Conservation (phyloP, 306 rosid genomes). For the Cyamopsis tetragonoloba region DNA sequence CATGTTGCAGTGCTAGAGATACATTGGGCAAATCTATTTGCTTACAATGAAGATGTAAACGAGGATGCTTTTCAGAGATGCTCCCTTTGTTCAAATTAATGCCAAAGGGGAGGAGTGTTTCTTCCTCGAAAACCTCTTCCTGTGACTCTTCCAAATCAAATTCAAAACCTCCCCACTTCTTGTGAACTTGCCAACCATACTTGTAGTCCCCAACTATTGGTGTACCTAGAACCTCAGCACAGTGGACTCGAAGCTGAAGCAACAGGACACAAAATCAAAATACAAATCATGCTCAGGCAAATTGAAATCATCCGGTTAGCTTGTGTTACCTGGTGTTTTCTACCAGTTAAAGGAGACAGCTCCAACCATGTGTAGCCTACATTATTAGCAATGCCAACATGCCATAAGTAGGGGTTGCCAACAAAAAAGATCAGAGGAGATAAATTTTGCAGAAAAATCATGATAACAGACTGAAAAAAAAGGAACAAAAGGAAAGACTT, state of each 20-base stretch:
- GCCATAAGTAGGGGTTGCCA: conserved; percentile 21
- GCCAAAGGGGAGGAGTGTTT: conserved; percentile 70
- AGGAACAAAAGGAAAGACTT: not conserved
- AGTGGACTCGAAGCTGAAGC: conserved; percentile 87
- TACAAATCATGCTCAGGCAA: not conserved
- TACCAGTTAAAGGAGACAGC: conserved; percentile 81
- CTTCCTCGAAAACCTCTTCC: conserved; percentile 39
- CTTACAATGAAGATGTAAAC: conserved; percentile 87
- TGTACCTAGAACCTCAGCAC: conserved; percentile 89
- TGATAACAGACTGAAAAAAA: not conserved
- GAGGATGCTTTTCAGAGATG: conserved; percentile 54
- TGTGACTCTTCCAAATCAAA: conserved; percentile 29
- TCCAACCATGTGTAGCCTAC: conserved; percentile 93
- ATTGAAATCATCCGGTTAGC: not conserved
- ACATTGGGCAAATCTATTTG: conserved; percentile 71
- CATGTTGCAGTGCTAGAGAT: conserved; percentile 52
- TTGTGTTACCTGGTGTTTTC: conserved; percentile 86
- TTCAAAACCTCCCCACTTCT: conserved; percentile 49
- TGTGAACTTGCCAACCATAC: conserved; percentile 90
- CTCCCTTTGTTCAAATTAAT: conserved; percentile 66
- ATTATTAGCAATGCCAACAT: conserved; percentile 13
- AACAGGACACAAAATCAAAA: conserved; percentile 23
- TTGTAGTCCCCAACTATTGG: conserved; percentile 95
- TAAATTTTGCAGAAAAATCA: conserved; percentile 2
- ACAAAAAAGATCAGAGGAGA: not conserved